Conservation (phyloP, 1,139 yeast genomes). For the Geotrichum phurueaensis region DNA sequence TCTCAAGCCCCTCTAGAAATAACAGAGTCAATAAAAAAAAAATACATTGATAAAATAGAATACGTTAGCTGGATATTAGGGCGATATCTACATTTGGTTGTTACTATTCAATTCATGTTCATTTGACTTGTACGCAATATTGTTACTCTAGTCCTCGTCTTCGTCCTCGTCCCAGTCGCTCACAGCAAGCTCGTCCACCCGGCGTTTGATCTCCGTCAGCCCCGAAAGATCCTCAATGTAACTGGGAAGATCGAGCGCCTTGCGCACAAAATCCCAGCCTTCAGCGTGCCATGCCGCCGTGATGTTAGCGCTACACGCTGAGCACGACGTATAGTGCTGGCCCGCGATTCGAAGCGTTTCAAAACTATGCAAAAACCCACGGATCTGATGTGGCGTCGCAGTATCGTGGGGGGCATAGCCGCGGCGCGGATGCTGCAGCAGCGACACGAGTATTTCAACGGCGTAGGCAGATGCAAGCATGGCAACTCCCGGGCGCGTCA, state of each 20-base stretch:
- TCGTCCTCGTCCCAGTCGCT: conserved; percentile 35
- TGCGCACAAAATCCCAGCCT: conserved; percentile 78
- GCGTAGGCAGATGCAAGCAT: conserved; percentile 80
- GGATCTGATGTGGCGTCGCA: conserved; percentile 69
- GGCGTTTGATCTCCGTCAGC: conserved; percentile 59
- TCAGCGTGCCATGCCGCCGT: conserved; percentile 39
- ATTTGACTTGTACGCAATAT: not conserved
- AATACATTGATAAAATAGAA: no score
- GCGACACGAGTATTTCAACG: conserved; percentile 71
- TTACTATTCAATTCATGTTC: not conserved
- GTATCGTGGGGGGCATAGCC: conserved; percentile 42
- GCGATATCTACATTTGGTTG: not conserved
- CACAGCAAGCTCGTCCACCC: conserved; percentile 54
- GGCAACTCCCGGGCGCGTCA: conserved; percentile 94
- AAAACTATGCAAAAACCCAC: conserved; percentile 73
- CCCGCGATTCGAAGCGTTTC: conserved; percentile 59
- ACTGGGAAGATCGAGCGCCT: conserved; percentile 57
- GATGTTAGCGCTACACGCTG: conserved; percentile 65
- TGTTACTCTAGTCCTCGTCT: conserved; percentile 2
- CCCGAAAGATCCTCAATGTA: conserved; percentile 78
- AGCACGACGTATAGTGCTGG: conserved; percentile 68
- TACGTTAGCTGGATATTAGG: no score
- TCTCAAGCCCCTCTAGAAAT: no score
- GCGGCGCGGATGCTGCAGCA: conserved; percentile 59
- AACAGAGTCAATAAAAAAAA: no score